Evolutionary conservation across 768 basidiomycete species (phyloP), one percentile per base, ranked within the genome.

Genomic region (Chlorophyllum brunneum): DNA sequence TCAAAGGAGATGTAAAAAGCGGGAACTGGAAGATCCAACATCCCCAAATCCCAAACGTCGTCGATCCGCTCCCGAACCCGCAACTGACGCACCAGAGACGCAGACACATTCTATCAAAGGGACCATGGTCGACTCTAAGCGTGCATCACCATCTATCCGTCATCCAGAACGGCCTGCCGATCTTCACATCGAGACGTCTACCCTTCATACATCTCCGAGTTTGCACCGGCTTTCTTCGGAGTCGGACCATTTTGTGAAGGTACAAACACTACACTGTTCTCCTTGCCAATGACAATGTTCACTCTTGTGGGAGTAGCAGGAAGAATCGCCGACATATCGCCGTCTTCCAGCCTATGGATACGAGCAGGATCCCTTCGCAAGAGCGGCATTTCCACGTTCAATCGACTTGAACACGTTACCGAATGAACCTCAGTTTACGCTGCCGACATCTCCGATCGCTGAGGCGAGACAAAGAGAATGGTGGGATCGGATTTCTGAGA

Each of bases 1-100:
- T 56, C 86, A 88, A 65, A 78, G 89, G 59, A 85, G 85, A 51
- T 90, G 87, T 77, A 91, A 91, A 81, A 91, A 88, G 75, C 76
- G 86, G 54, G 77, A 80, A 30, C 70, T 77, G 31, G 82, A 83
- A 56, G 78, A 73, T 47, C 71, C 77, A 56, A 70, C 66, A 48
- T 63, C 75, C 13, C 75, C 80, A 52, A 70, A 78, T 51, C 65
- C 76, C 44, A 84, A 84, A 67, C 76, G 80, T 62, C 81, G 76
- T 63, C 73, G 77, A 54, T 71, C 55, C 7, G 22, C 11, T 41
- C 33, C 57, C 23, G 59, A 67, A 49, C 65, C 61, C 46, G 42
- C 62, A 47, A 55, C 68, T 39, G 73, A 74, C 49, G 51, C 59
- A 36, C 67, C 67, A 55, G 66, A 73, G 38, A 54, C 63, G 24